Evolutionary conservation across 139 green algal species (phyloP).

Genomic region (Volvox reticuliferus): DNA sequence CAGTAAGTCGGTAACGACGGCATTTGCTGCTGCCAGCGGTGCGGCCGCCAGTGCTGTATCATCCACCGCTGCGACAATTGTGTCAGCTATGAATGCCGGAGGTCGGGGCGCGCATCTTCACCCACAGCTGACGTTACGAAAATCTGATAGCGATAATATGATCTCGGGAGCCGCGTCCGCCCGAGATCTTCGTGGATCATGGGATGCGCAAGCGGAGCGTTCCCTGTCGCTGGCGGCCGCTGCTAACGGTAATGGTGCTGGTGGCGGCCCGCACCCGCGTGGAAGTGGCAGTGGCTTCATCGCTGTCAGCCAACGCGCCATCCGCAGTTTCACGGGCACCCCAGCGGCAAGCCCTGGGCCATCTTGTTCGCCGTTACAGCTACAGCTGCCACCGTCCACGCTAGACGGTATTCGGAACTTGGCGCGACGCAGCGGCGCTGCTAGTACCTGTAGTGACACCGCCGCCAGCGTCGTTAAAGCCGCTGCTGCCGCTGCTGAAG

Average conservation of each 20-base stretch:
- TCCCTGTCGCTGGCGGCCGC: background rate
- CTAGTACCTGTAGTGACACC: background rate
- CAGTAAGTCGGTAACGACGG: background rate
- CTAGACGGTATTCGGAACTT: background rate
- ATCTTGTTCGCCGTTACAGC: background rate
- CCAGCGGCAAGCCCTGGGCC: background rate
- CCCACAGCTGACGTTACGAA: background rate
- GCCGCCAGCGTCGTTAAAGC: background rate
- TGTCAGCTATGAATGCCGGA: no score
- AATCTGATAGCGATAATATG: background rate
- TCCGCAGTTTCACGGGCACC: background rate
- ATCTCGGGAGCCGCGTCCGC: background rate
- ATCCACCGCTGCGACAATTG: no score
- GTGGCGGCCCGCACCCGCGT: background rate
- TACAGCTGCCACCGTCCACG: background rate
- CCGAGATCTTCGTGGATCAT: background rate
- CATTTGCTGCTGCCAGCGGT: background rate
- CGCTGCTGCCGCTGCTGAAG: background rate
- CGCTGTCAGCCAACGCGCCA: background rate
- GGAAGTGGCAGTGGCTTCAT: background rate
- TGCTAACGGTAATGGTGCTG: background rate
- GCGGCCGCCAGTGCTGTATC: background rate
- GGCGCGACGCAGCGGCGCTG: background rate
- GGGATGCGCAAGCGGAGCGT: background rate
- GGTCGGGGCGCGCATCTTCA: no score